Evolutionary conservation across 352 stramenopile genomes (phyloP), one percentile per base, ranked within the genome.

Genomic region (Hyaloperonospora arabidopsidis): DNA sequence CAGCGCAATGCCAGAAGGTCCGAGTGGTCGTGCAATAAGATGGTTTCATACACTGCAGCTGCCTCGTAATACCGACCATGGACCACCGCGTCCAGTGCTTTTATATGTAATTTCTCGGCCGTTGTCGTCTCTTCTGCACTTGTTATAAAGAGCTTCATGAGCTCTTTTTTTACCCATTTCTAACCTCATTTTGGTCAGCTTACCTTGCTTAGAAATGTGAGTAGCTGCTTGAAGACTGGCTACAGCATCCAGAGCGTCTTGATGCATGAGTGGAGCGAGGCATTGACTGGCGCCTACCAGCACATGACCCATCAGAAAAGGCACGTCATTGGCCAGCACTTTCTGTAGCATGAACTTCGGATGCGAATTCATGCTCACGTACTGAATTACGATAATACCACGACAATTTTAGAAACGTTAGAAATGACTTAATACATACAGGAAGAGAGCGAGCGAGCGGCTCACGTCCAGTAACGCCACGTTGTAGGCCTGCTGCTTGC

Each of bases 221-320:
- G 50, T 47, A 0, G 70, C 76, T 18, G 50, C 38, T 18, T 67
- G 43, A 19, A 87, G 61, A 41, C 60, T 60, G 11, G 22, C 41
- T 6, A 52, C 56, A 6, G 77, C 79, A 28, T 88, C 76, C 19
- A 90, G 38, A 19, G 73, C 57, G 49, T 93, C 84, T 39, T 82
- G 68, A 43, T 87, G 81, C 57, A 84, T 59, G 49, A 81, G 67
- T 2, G 84, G 81, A 17, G 66, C 52, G 19, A 93, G 66, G 41
- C 68, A 86, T 51, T 92, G 72, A 35, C 81, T 93, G 11, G 78
- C 66, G 18, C 72, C 81, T 3, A 93, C 79, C 13, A 93, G 81
- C 47, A 92, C 77, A 43, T 90, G 81, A 40, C 81, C 84, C 81
- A 93, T 93, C 23, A 93, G 60, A 50, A 90, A 91, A 15, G 67